Conservation (phyloP, 108 stramenopile species). For the Cyclotella kingstonii region DNA sequence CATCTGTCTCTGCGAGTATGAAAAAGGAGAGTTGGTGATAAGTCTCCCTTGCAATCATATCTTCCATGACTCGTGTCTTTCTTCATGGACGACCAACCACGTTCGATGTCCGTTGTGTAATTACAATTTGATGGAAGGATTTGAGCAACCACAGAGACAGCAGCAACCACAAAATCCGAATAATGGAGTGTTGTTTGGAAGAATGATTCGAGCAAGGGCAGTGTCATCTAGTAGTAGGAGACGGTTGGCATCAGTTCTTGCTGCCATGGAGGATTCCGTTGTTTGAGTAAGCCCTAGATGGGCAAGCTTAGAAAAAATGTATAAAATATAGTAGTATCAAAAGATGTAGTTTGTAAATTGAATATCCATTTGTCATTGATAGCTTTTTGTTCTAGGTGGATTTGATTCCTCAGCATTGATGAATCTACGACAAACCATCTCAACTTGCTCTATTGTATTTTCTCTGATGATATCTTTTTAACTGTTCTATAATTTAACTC, state of each 20-base stretch:
- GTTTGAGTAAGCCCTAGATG: too few species aligned
- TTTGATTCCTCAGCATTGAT: too few species aligned
- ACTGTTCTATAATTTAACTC: too few species aligned
- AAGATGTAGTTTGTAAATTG: too few species aligned
- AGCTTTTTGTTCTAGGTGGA: too few species aligned
- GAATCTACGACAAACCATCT: too few species aligned
- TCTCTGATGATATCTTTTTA: too few species aligned
- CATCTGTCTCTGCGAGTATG: conserved; percentile 88
- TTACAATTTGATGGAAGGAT: conserved; percentile 64
- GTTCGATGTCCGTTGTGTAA: conserved; percentile 85
- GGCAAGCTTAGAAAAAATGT: too few species aligned
- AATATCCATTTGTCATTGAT: too few species aligned
- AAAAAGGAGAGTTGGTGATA: conserved; percentile 66
- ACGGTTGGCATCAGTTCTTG: conserved; percentile 15
- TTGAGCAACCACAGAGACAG: conserved; percentile 15
- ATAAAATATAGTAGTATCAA: too few species aligned
- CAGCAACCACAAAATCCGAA: conserved; percentile 25
- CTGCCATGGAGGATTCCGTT: conserved; percentile 36
- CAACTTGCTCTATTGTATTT: too few species aligned
- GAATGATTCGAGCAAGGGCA: conserved; percentile 22
- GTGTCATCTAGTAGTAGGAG: conserved; percentile 12
- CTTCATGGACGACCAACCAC: conserved; percentile 76
- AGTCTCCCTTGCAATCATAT: conserved; percentile 74
- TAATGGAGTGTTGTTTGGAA: conserved; percentile 23
- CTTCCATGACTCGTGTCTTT: conserved; percentile 79